Base-by-base conservation (phyloP, 2,329 filamentous ascomycete genomes). In the Monascus ruber region DNA sequence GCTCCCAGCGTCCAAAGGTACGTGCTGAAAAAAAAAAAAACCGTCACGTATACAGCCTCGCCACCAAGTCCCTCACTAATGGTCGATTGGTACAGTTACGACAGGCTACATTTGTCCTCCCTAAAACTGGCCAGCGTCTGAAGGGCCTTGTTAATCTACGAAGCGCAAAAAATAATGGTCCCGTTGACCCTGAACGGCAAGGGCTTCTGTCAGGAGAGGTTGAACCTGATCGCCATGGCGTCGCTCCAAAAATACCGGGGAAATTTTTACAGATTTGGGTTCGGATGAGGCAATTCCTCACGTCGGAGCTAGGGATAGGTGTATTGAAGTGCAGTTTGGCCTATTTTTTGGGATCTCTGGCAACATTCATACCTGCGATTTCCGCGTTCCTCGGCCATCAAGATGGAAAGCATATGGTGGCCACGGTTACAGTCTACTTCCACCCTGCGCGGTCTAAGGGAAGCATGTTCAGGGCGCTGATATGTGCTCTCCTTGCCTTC, bases 351-450 rank as follows among this genome's bases (percentile, higher is more conserved):
- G 89, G 85, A 11, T 93, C 85, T 49, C 69, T 94, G 60, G 86
- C 81, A 29, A 95, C 88, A 0, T 91, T 94, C 52, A 79, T 85
- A 45, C 76, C 81, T 2, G 73, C 74, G 2, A 71, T 94, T 40
- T 80, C 86, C 10, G 66, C 71, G 5, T 76, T 87, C 41, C 69
- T 95, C 10, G 89, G 89, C 7, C 73, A 81, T 46, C 83, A 87
- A 55, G 88, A 94, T 63, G 86, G 86, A 37, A 95, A 95, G 57
- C 89, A 95, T 62, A 81, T 94, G 55, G 86, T 94, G 37, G 87
- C 87, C 27, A 95, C 89, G 2, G 78, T 95, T 42, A 93, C 86
- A 1, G 88, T 95, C 7, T 96, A 94, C 56, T 96, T 95, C 54
- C 87, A 95, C 59, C 87, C 89, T 4, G 85, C 86, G 5, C 74